Evolutionary conservation across 495 filamentous ascomycete genomes (phyloP).

Genomic region (Penicillium arizonense): DNA sequence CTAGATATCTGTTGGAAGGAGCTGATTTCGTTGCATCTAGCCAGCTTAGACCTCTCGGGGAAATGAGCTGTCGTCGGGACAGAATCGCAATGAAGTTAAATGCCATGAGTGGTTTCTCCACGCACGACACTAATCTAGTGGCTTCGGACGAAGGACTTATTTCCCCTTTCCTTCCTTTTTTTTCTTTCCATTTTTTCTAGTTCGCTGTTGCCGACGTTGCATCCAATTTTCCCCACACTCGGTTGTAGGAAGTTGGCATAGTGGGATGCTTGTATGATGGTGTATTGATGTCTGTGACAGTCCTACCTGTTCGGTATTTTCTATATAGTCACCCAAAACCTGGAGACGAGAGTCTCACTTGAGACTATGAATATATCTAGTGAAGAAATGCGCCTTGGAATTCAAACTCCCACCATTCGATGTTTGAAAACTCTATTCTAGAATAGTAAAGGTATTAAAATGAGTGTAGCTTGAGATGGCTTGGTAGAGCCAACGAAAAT

Average conservation of each 20-base stretch:
- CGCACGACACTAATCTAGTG: no score
- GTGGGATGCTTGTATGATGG: neutral
- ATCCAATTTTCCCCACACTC: neutral
- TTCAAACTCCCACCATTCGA: neutral
- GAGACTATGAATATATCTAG: neutral
- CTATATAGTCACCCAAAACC: neutral
- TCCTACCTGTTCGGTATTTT: neutral
- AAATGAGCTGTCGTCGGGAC: neutral
- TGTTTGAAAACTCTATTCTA: neutral
- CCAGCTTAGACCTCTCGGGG: neutral
- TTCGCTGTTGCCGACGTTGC: neutral
- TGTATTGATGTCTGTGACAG: neutral
- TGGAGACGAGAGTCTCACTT: neutral
- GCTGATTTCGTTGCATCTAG: neutral
- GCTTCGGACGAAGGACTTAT: no score
- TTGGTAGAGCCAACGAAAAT: neutral
- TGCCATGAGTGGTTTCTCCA: no score
- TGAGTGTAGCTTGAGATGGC: conserved; percentile 3
- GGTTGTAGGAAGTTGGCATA: neutral
- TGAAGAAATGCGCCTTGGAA: conserved; percentile 2
- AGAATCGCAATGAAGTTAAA: neutral
- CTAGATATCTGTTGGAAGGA: neutral
- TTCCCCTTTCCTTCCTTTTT: no score
- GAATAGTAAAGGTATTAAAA: conserved; percentile 2
- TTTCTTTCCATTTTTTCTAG: neutral